A percentile compares a stretch with the other conserved stretches of the same genome.
Conservation (phyloP, 176 grass and related monocot genomes). For the Eleusine coracana region DNA sequence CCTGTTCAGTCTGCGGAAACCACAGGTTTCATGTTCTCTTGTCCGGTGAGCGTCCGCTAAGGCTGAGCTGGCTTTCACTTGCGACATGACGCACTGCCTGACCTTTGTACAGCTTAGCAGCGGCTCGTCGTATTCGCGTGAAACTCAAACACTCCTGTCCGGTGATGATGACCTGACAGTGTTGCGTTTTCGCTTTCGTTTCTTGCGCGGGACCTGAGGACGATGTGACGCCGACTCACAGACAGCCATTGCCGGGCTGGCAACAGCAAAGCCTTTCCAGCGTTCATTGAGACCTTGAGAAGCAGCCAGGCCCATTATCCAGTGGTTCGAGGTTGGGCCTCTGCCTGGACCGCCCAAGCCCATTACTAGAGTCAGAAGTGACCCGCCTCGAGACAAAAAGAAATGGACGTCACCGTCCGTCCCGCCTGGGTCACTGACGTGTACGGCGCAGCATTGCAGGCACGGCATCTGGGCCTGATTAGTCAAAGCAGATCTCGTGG, state of each 20-base stretch:
- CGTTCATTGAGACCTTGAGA: not conserved
- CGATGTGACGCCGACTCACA: not conserved
- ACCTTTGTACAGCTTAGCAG: not conserved
- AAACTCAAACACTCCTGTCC: not conserved
- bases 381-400: not conserved
- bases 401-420: conserved; percentile 13
- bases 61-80: not conserved
- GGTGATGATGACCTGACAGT: not conserved
- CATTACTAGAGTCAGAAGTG: not conserved
- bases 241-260: not conserved
- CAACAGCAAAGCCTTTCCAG: not conserved
- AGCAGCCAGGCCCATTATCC: not conserved
- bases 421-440: conserved; percentile 16
- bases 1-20: not conserved
- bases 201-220: not conserved
- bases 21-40: too few species aligned
- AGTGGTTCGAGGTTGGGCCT: not conserved
- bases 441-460: conserved; percentile 14
- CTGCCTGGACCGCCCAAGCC: not conserved
- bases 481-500: not conserved
- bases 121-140: not conserved
- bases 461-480: conserved; percentile 8
- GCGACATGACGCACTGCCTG: not conserved
- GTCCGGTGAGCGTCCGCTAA: not conserved
- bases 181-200: not conserved